A percentile compares a stretch with the other conserved stretches of the same genome.
phyloP scores from a whole-genome alignment of 2,329 filamentous ascomycete species.

The Sclerotinia sclerotiorum region DNA sequence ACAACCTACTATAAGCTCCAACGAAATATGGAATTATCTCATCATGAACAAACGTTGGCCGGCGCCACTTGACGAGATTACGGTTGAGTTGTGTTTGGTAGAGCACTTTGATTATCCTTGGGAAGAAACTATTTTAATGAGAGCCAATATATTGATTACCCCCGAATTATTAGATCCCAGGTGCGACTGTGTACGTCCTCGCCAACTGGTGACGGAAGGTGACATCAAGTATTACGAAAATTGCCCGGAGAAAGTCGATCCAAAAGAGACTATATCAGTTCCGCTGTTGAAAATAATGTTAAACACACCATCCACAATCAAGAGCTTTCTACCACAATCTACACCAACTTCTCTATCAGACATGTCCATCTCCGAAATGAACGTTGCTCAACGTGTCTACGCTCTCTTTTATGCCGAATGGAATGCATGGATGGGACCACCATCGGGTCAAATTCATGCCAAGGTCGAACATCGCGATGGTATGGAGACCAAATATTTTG shows the following conservation, averaged over 20 bases:
- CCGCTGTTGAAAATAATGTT: background rate
- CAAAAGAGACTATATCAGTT: background rate
- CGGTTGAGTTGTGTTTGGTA: background rate
- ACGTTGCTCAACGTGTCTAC: background rate
- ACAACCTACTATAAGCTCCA: background rate
- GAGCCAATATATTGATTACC: no score
- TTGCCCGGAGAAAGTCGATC: background rate
- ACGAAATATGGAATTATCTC: background rate
- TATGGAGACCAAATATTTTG: background rate
- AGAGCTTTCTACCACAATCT: background rate
- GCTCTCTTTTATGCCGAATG: slow-evolving; percentile 9
- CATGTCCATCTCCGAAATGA: background rate
- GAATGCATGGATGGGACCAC: slow-evolving; percentile 16
- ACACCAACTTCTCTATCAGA: background rate
- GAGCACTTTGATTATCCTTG: background rate
- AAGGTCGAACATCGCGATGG: background rate
- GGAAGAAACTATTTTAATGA: background rate
- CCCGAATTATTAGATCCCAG: no score
- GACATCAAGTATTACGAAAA: background rate
- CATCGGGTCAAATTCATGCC: background rate
- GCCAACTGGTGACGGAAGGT: background rate
- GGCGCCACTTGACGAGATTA: background rate
- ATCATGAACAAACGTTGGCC: background rate
- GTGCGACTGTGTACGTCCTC: background rate
- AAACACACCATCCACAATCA: background rate